Base-by-base conservation (phyloP, 148 eudicot species). In the Vaccinium darrowii region DNA sequence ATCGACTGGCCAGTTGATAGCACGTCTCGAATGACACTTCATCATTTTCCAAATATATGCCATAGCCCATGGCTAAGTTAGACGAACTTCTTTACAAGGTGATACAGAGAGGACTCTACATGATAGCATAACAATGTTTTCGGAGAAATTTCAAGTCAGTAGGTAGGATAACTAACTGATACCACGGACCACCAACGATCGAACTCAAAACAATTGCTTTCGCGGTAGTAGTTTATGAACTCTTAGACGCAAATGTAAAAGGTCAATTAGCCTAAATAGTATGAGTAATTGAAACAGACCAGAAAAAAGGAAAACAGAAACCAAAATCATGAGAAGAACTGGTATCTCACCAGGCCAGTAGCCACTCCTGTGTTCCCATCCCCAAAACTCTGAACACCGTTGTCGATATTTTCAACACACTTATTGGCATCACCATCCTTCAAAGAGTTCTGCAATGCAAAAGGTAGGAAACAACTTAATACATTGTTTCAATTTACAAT, bases 341-440 rank as follows among this genome's bases (percentile, higher is more conserved):
- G 25, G 33, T 53, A 79, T 30, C 88, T 86, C 76, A 86, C 88
- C 88, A 80, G 81, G 74, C 67, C 10, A 62, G 30, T 62, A 47
- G 75, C 84, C 16, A 43, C 84, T 39, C 78, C 75, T 60, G 69
- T n/a, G n/a, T 84, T 60, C 19, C 81, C 84, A 49, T 79, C 57
- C 8, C 25, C 78, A 19, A 12, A 13, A 76, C 51, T 18, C 15
- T 62, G 13, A 56, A 25, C 56, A 39, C 63, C 77, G 11, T n/a
- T 47, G 16, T 58, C 86, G 11, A 21, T 3, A 79, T 72, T 73
- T 33, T 49, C 78, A 51, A 7, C 6, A 16, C 54, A 30, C 27
- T 80, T 84, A 50, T 23, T n/a, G 53, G 67, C 58, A 75, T 81
- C 79, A 36, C 67, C 74, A 60, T 74, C 63, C 56, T 53, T 62